phyloP scores from a whole-genome alignment of 352 stramenopile genomes.

The Pythium vanterpoolii region DNA sequence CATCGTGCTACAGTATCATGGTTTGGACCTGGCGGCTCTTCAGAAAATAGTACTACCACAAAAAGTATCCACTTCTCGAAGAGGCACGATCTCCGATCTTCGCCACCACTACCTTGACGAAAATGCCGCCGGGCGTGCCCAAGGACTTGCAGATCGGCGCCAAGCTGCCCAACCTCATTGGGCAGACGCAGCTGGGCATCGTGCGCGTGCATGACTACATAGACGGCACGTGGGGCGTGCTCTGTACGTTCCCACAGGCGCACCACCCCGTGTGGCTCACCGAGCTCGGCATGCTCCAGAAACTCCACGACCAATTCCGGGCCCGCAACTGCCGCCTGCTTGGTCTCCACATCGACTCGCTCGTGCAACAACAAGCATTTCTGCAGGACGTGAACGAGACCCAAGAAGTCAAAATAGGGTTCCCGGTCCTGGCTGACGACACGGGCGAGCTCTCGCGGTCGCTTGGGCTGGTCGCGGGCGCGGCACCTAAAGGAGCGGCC shows the following conservation, averaged over 20 bases:
- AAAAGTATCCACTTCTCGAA: not conserved
- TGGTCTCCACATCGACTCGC: constrained; percentile 39
- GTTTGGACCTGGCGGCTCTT: constrained; percentile 10
- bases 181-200: constrained; percentile 64
- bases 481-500: constrained; percentile 42
- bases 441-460: constrained; percentile 56
- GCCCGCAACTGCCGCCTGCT: constrained; percentile 70
- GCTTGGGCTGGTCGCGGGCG: constrained; percentile 46
- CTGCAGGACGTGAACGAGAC: constrained; percentile 78
- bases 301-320: constrained; percentile 75
- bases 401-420: constrained; percentile 71
- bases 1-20: constrained; percentile 11
- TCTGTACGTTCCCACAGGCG: constrained; percentile 68
- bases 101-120: not conserved
- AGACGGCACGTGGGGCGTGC: constrained; percentile 58
- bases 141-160: constrained; percentile 58
- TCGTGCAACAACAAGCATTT: constrained; percentile 47
- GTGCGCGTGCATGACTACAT: constrained; percentile 75
- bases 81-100: not conserved
- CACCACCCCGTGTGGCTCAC: constrained; percentile 77
- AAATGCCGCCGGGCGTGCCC: constrained; percentile 27
- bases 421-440: constrained; percentile 68
- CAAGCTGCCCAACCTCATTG: constrained; percentile 72
- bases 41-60: not conserved
- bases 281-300: constrained; percentile 76